These are phyloP conservation scores for Metschnikowia arizonensis DNA, from an alignment of 805 yeast species.

Conservation along the genomic window DNA sequence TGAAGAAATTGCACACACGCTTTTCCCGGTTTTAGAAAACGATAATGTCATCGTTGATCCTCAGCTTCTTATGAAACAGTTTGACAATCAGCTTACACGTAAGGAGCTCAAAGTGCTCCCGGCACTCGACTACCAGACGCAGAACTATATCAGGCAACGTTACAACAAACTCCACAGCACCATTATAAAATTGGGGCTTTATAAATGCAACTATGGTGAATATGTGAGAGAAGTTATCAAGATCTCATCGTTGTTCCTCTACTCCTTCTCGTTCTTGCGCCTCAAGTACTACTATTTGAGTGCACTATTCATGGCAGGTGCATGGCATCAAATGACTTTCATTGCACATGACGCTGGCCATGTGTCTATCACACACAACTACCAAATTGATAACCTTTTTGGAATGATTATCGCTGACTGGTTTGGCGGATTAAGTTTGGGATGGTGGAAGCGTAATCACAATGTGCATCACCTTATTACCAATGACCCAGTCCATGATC, in stretches of 20 bases:
- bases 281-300: slow-evolving; percentile 45
- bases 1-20: slow-evolving; percentile 27
- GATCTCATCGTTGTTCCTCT: slow-evolving; percentile 49
- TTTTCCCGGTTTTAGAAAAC: slow-evolving; percentile 31
- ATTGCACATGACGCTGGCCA: slow-evolving; percentile 92
- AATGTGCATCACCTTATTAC: slow-evolving; percentile 89
- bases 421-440: slow-evolving; percentile 82
- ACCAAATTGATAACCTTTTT: slow-evolving; percentile 67
- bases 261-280: slow-evolving; percentile 48
- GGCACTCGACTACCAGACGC: slow-evolving; percentile 63
- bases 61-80: slow-evolving; percentile 47
- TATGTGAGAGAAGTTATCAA: slow-evolving; percentile 68
- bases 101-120: slow-evolving; percentile 60
- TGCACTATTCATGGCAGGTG: slow-evolving; percentile 64
- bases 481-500: slow-evolving; percentile 92
- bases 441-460: slow-evolving; percentile 95
- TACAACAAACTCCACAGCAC: slow-evolving; percentile 58
- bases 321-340: slow-evolving; percentile 88
- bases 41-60: slow-evolving; percentile 48
- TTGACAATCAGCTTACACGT: slow-evolving; percentile 52
- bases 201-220: slow-evolving; percentile 68
- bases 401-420: slow-evolving; percentile 73
- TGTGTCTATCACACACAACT: slow-evolving; percentile 74
- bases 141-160: slow-evolving; percentile 48
- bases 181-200: slow-evolving; percentile 55